Evolutionary conservation across 495 filamentous ascomycete species (phyloP).

Genomic region (Aspergillus leporis): DNA sequence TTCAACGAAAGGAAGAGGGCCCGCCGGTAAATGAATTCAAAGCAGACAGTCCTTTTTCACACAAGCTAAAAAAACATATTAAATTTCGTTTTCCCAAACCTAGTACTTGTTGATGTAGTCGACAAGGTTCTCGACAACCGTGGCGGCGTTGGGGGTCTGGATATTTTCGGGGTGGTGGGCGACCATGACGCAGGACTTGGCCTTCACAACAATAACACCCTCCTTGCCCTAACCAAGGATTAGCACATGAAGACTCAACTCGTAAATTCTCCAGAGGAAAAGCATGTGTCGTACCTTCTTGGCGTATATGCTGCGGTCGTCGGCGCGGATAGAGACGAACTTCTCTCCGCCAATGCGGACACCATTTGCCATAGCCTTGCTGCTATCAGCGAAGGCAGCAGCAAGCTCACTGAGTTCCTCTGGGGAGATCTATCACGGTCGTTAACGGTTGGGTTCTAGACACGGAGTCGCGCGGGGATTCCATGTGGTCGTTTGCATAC

Average conservation of each 20-base stretch:
- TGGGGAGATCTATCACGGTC: constrained; percentile 33
- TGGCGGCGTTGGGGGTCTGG: constrained; percentile 51
- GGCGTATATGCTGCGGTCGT: constrained; percentile 78
- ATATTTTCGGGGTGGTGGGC: constrained; percentile 75
- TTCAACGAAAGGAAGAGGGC: constrained; percentile 13
- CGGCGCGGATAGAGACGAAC: constrained; percentile 71
- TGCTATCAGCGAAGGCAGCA: constrained; percentile 32
- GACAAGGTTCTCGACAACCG: constrained; percentile 42
- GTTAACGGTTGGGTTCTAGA: constrained; percentile 8
- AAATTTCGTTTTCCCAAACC: constrained; percentile 16
- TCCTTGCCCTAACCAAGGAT: constrained; percentile 64
- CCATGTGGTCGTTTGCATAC: constrained; percentile 51
- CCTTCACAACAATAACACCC: constrained; percentile 78
- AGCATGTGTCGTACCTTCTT: constrained; percentile 64
- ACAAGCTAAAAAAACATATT: constrained; percentile 8
- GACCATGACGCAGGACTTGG: constrained; percentile 80
- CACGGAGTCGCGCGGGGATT: constrained; percentile 12
- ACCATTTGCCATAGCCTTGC: constrained; percentile 47
- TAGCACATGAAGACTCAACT: neutral
- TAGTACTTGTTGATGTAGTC: constrained; percentile 46
- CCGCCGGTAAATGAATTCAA: constrained; percentile 10
- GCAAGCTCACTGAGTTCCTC: constrained; percentile 40
- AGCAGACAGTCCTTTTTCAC: constrained; percentile 6
- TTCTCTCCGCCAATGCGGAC: constrained; percentile 69
- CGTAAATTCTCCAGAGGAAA: neutral